Base-by-base conservation (phyloP, 805 yeast species). In the Sporopachydermia lactativora region DNA sequence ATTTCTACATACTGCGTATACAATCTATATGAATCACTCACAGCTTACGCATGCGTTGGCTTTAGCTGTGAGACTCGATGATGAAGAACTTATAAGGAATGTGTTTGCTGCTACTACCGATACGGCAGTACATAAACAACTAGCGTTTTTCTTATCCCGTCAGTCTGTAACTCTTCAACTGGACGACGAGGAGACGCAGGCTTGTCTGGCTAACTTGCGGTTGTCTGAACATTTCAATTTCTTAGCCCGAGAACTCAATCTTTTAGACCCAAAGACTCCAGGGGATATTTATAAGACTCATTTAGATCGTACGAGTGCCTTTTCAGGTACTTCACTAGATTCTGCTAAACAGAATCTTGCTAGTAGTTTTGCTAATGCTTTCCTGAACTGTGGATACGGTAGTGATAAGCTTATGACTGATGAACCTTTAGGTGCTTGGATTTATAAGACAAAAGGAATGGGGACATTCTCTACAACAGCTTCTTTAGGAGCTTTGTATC, bases 291-390 rank as follows among this genome's bases (percentile, higher is more conserved):
- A 86, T 62, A 86, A 88, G 60, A 77, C 86, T 18, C 95, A 89
- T 57, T 68, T 89, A 49, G 97, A 92, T 55, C 68, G 76, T 45
- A 70, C 71, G 41, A 77, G 79, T 4, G 62, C 73, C 19, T 72
- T 79, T 4, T 52, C 68, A 1, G 58, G 57, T 1, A 43, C 50
- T 4, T 17, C 36, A 14, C 63, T 85, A 35, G 96, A 89, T 58
- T 82, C 95, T 31, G 95, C 96, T 8, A 88, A 86, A 59, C 97
- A 89, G 60, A 92, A 86, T 55, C 68, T 92, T 52, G 97, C 97
- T 3, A 77, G 94, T 3, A 73, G 92, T n/a, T 89, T 92, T 58
- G 97, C 88, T 39, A 92, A 86, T 54, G 81, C 88, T 4, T 85
- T 88, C 57, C 70, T 86, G 48, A 92, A 92, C 59, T 73, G 88